Base-by-base conservation (phyloP, 345 rosid species). In the Heritiera littoralis region DNA sequence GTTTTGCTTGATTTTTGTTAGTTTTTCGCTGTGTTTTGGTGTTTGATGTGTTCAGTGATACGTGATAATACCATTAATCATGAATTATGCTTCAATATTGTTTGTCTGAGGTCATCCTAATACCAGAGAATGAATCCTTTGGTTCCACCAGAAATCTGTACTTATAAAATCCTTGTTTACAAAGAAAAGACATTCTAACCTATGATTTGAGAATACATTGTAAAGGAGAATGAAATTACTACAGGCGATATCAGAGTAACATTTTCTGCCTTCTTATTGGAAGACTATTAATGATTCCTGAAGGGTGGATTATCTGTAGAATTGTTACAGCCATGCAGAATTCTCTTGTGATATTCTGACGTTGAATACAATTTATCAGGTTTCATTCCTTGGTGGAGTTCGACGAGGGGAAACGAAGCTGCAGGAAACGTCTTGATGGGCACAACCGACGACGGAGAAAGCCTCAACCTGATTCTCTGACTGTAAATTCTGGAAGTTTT, bases 341-440 rank as follows among this genome's bases (percentile, higher is more conserved):
- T 28, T 28, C 0, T 14, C 55, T 1, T 23, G 13, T 70, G 20
- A 58, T 60, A 23, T 23, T 60, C 35, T 10, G 6, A 60, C 35
- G 38, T 35, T 35, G 38, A 35, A 35, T 35, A 35, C 38, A 35
- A 35, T 72, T 54, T 61, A 18, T 58, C 59, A 92, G 94, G 90
- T 92, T 92, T 81, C 94, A 92, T 86, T 88, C 93, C 4, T 83
- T 90, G 78, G 87, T n/a, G 72, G 97, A 92, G 78, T 92, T 92
- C 72, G 94, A 92, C 72, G 93, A 89, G 23, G 93, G 88, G 66
- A 92, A 92, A 79, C 80, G 97, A 81, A 92, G 97, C 90, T 92
- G 94, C 83, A 86, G 97, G 71, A 92, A 89, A 76, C 88, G 94
- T 20, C 97, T 92, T 10, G 97, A 92, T 69, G 94, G 94, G 23